These are phyloP conservation scores for Helenozyma baotianmanensis DNA, from an alignment of 805 yeast genomes.

Conservation along the genomic window DNA sequence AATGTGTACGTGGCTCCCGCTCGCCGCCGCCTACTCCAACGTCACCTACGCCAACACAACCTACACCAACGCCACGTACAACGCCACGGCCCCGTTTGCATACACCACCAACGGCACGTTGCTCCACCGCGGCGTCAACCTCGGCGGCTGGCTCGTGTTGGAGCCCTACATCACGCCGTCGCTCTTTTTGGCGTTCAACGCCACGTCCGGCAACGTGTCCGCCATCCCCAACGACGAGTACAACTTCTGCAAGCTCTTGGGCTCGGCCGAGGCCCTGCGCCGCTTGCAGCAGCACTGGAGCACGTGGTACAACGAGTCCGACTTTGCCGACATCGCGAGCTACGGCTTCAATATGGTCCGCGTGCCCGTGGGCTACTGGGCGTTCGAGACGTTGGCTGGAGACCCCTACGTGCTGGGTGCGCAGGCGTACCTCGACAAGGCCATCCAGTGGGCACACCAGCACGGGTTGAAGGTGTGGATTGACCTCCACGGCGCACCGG, in stretches of 20 bases:
- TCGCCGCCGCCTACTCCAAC: too few relatives aligned
- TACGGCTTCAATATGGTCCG: constrained; percentile 68
- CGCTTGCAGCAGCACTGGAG: constrained; percentile 52
- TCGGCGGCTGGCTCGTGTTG: constrained; percentile 72
- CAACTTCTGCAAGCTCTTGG: constrained; percentile 46
- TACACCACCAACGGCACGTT: constrained; percentile 8
- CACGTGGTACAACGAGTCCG: constrained; percentile 54
- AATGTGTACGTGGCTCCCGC: too few relatives aligned
- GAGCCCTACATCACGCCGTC: constrained; percentile 73
- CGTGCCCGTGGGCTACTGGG: constrained; percentile 82
- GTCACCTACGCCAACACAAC: too few relatives aligned
- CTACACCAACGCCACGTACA: too few relatives aligned
- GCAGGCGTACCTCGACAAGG: constrained; percentile 56
- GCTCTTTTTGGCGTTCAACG: constrained; percentile 42
- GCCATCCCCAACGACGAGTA: constrained; percentile 59
- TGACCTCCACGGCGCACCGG: constrained; percentile 79
- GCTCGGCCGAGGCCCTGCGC: constrained; percentile 38
- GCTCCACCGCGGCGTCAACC: constrained; percentile 30
- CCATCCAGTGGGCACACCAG: constrained; percentile 62
- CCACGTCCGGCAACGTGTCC: constrained; percentile 14
- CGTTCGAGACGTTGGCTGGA: constrained; percentile 43
- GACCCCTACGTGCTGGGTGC: constrained; percentile 71
- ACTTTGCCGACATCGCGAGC: constrained; percentile 46
- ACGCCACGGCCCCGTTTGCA: constrained; percentile 4
- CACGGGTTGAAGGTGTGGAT: constrained; percentile 64